These are phyloP conservation scores for Globisporangium yorkense DNA, from an alignment of 352 stramenopile species.

Conservation along the genomic window DNA sequence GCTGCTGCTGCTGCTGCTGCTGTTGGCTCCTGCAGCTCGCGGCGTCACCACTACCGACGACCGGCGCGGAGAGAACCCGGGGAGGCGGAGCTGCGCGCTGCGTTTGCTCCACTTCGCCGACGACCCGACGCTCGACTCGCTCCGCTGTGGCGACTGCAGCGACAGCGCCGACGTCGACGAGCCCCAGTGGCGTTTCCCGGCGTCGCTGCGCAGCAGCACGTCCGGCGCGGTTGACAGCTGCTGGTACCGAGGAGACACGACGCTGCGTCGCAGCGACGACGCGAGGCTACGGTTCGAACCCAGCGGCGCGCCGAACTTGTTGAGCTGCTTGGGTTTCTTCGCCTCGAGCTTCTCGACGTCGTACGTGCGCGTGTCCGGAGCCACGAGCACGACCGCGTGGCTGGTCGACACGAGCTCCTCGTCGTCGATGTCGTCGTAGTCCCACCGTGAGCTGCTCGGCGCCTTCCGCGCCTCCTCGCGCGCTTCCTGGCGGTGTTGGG, in stretches of 20 bases:
- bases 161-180: slow-evolving; percentile 39
- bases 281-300: slow-evolving; percentile 9
- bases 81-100: slow-evolving; percentile 3
- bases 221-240: slow-evolving; percentile 23
- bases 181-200: slow-evolving; percentile 32
- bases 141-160: slow-evolving; percentile 27
- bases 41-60: slow-evolving; percentile 4
- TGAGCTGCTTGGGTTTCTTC: slow-evolving; percentile 9
- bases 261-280: slow-evolving; percentile 4
- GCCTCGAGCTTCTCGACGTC: slow-evolving; percentile 11
- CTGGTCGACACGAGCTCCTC: slow-evolving; percentile 17
- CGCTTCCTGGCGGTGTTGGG: slow-evolving; percentile 6
- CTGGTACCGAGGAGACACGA: slow-evolving; percentile 10
- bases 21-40: background rate
- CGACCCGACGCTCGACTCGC: slow-evolving; percentile 8
- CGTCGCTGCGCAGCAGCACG: slow-evolving; percentile 41
- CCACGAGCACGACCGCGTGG: slow-evolving; percentile 24
- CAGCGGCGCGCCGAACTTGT: slow-evolving; percentile 11
- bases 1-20: too few relatives aligned
- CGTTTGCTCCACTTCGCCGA: slow-evolving; percentile 12
- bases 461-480: background rate
- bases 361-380: slow-evolving; percentile 15
- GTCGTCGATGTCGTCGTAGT: slow-evolving; percentile 35
- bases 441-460: slow-evolving; percentile 20
- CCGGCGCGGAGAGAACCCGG: background rate